Evolutionary conservation across 31 red algal genomes (phyloP), one percentile per base, ranked within the genome.

Genomic region (Odonthalia washingtoniensis): DNA sequence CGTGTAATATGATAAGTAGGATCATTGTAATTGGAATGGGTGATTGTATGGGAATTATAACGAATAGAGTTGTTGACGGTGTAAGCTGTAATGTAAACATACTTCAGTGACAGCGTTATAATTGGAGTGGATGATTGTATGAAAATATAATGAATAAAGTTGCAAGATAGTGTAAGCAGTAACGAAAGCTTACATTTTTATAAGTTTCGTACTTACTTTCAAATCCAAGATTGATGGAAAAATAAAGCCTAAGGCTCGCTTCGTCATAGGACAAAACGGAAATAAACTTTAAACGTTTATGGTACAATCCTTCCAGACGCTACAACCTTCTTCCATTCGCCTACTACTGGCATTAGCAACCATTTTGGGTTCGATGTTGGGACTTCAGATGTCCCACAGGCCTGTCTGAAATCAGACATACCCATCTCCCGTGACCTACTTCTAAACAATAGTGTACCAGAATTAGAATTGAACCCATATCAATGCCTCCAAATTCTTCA

Each of bases 391-490:
- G 70, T 86, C 33, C 38, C 30, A 9, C 70, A 86, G 37, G 70
- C 83, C 3, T n/a, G n/a, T n/a, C n/a, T n/a, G n/a, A n/a, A n/a
- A n/a, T n/a, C n/a, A n/a, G n/a, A n/a, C n/a, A n/a, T 72, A 63
- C 64, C 46, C 21, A 39, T 75, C 2, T 36, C 40, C 6, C 42
- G 70, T 39, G 44, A 57, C 4, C 21, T 75, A 5, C 75, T 62
- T 42, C 43, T 70, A 57, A 12, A 18, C 18, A 26, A 70, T 5
- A 38, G 52, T 61, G 62, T 83, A 12, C 80, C 80, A 40, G 60
- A 83, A 32, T 83, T 83, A n/a, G 63, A 83, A 72, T 63, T 83
- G 4, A 6, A 83, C 4, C 80, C 64, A 17, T 27, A 70, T 42
- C 14, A 83, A 70, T 83, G 63, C 40, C n/a, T 70, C 3, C 26